Evolutionary conservation across 176 grass and related monocot genomes (phyloP), one percentile per base, ranked within the genome.

Genomic region (Neostapfia colusana): DNA sequence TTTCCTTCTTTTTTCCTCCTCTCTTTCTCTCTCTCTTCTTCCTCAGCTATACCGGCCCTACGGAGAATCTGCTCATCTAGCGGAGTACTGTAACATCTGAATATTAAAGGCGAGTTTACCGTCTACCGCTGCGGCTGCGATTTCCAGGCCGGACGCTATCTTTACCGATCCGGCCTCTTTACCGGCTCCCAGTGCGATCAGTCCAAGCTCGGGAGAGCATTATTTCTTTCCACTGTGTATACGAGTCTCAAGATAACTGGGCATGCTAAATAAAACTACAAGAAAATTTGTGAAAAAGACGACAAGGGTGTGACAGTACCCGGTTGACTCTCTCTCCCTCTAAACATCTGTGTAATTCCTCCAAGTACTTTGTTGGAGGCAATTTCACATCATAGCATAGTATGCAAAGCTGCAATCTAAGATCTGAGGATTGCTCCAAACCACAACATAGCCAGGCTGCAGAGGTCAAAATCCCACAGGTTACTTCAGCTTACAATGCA

Each of bases 401-500:
- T 49, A 61, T 72, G 68, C 42, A 18, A 59, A 39, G 7, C 35
- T 49, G 50, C 31, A 78, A 49, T 17, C 34, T 43, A 67, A 43
- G 37, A 73, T 20, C 65, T 75, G 20, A 25, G 54, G 24, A 40
- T 81, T 69, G 37, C 54, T 63, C 25, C 43, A 51, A 43, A 58
- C 6, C 25, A 49, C 20, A 8, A 5, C 18, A 74, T 6, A 16
- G 14, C 13, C 41, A 75, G 45, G 25, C 20, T 44, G 42, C 43
- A 43, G 35, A 49, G 37, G 59, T 16, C 2, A 37, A 8, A 57
- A 23, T 21, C 10, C 2, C 42, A 24, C 42, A 24, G 17, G 56
- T 37, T 51, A 24, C 24, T 76, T 62, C n/a, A 57, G 27, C 45
- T 76, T 54, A 93, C 79, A 25, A 75, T 75, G 69, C 90, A 93